These are phyloP conservation scores for Boletus rufocinnamomeus DNA, from an alignment of 768 basidiomycete species.

Conservation along the genomic window DNA sequence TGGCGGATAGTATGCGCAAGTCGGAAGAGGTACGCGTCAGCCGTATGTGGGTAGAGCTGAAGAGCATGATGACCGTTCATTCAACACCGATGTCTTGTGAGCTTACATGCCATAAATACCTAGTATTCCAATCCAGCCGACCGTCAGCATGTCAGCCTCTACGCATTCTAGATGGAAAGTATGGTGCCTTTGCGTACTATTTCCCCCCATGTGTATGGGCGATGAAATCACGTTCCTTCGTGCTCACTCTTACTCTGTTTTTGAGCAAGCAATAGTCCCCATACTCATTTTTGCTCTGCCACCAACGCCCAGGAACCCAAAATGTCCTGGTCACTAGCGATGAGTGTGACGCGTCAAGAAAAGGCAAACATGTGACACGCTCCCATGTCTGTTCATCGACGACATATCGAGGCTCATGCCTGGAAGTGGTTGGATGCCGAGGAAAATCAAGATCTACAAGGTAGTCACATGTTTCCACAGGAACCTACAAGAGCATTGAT, in stretches of 20 bases:
- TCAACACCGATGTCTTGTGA: neutral
- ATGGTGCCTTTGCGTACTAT: constrained; percentile 11
- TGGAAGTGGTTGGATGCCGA: constrained; percentile 52
- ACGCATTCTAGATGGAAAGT: constrained; percentile 4
- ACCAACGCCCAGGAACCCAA: constrained; percentile 73
- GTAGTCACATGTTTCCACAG: constrained; percentile 78
- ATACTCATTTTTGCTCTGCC: constrained; percentile 71
- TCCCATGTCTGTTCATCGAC: constrained; percentile 72
- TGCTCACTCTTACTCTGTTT: constrained; percentile 45
- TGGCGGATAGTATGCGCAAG: constrained; percentile 39
- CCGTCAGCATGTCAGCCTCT: constrained; percentile 24
- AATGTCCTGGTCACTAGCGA: constrained; percentile 70
- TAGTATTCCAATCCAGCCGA: constrained; percentile 24
- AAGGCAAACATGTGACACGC: constrained; percentile 73
- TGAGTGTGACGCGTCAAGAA: constrained; percentile 82
- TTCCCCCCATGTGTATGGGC: constrained; percentile 8
- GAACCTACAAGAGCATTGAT: constrained; percentile 49
- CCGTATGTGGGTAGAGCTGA: constrained; percentile 23
- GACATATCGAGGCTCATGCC: constrained; percentile 80
- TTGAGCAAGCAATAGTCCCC: constrained; percentile 91
- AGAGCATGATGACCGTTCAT: constrained; percentile 14
- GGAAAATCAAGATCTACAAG: constrained; percentile 91
- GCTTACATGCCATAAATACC: constrained; percentile 3
- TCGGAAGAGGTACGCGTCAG: constrained; percentile 45
- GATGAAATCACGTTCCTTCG: constrained; percentile 28